Percentiles rank a stretch among this genome's conserved stretches.
Conservation (phyloP, 495 filamentous ascomycete species). For the Rostrohypoxylon terebratum region DNA sequence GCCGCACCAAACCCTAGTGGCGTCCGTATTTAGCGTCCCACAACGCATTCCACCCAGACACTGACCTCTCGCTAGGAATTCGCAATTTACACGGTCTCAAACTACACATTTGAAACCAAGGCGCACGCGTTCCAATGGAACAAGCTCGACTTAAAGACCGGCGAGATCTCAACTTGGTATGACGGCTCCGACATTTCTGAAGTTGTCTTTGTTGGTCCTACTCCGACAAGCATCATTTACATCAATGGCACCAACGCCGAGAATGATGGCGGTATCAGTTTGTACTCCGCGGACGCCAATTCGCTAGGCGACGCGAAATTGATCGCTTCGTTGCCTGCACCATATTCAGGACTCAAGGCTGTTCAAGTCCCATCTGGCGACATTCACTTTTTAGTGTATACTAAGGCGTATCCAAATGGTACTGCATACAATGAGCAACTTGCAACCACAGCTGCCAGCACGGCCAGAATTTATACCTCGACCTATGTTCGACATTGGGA, state of each 20-base stretch:
- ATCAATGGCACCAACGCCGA: slow-evolving; percentile 67
- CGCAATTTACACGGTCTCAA: slow-evolving; percentile 57
- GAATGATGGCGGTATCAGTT: slow-evolving; percentile 65
- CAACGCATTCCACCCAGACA: neutral
- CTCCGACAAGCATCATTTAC: slow-evolving; percentile 66
- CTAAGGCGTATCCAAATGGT: slow-evolving; percentile 66
- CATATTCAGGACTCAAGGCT: slow-evolving; percentile 73
- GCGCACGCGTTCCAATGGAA: slow-evolving; percentile 71
- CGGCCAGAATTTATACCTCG: slow-evolving; percentile 67
- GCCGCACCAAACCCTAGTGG: slow-evolving; percentile 49
- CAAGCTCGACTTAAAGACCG: slow-evolving; percentile 70
- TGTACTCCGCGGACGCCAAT: slow-evolving; percentile 64
- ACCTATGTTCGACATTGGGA: slow-evolving; percentile 74
- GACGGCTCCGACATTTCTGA: slow-evolving; percentile 67
- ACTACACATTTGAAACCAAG: slow-evolving; percentile 77
- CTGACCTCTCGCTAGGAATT: slow-evolving; percentile 38
- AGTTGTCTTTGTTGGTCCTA: slow-evolving; percentile 71
- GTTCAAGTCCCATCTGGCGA: slow-evolving; percentile 64
- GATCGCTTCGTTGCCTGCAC: slow-evolving; percentile 68
- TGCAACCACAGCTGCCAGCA: slow-evolving; percentile 57
- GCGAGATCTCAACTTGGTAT: slow-evolving; percentile 70
- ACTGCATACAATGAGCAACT: slow-evolving; percentile 67
- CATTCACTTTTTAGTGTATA: slow-evolving; percentile 72
- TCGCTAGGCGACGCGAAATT: slow-evolving; percentile 43
- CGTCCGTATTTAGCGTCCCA: slow-evolving; percentile 42